Conservation (phyloP, 495 filamentous ascomycete species). For the Hypoxylon subgilvum region DNA sequence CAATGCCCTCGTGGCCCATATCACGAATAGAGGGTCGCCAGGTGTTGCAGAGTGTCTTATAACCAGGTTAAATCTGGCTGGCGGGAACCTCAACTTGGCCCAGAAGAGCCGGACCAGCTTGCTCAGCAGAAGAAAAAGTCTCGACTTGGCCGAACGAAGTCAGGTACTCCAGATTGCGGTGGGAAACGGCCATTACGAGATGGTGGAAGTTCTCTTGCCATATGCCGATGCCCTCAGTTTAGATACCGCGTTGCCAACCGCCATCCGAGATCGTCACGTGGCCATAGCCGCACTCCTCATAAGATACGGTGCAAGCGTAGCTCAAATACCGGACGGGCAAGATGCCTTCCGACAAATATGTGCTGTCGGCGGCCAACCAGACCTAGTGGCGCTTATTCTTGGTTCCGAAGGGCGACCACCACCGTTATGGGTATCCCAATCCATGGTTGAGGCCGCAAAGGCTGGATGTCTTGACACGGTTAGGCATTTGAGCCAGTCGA, state of each 20-base stretch:
- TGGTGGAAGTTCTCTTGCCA: constrained; percentile 54
- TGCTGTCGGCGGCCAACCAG: constrained; percentile 44
- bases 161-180: constrained; percentile 53
- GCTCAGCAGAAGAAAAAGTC: constrained; percentile 50
- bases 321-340: constrained; percentile 47
- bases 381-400: constrained; percentile 51
- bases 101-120: constrained; percentile 49
- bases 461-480: constrained; percentile 53
- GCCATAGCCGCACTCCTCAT: constrained; percentile 49
- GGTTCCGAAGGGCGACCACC: constrained; percentile 50
- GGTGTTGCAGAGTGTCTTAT: constrained; percentile 57
- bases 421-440: constrained; percentile 44
- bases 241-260: constrained; percentile 47
- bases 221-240: constrained; percentile 50
- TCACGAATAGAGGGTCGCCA: constrained; percentile 49
- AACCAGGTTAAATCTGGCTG: constrained; percentile 47
- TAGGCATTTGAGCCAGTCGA: constrained; percentile 49
- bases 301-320: constrained; percentile 47
- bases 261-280: constrained; percentile 47
- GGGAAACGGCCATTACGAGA: constrained; percentile 52
- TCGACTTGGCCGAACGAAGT: constrained; percentile 52
- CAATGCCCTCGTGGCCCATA: constrained; percentile 50
- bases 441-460: constrained; percentile 53
- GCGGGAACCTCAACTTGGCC: constrained; percentile 51
- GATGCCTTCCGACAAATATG: constrained; percentile 54